Conservation (phyloP, 2,329 filamentous ascomycete genomes). For the Calonectria pseudoturangicola region DNA sequence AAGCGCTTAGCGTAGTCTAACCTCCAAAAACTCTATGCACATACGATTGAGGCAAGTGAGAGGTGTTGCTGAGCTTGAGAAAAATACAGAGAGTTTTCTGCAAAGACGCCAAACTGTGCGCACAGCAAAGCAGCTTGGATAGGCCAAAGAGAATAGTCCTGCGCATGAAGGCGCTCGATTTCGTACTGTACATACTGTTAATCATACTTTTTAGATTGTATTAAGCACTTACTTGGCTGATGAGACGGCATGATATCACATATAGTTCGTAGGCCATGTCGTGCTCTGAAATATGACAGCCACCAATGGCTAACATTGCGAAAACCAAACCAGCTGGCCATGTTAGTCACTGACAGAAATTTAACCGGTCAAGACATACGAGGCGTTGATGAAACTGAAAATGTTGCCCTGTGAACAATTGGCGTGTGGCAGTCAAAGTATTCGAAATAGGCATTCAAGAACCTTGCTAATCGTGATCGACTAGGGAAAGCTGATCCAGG, state of each 20-base stretch:
- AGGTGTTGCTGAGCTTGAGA: slow-evolving; percentile 6
- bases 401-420: not conserved
- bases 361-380: not conserved
- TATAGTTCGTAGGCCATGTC: not conserved
- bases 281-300: slow-evolving; percentile 11
- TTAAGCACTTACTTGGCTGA: not conserved
- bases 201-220: not conserved
- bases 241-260: not conserved
- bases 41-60: not conserved
- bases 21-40: not conserved
- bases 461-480: not conserved
- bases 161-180: not conserved
- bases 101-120: not conserved
- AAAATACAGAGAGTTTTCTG: not conserved
- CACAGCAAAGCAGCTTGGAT: slow-evolving; percentile 9
- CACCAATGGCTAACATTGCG: not conserved
- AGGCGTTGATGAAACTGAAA: not conserved
- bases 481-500: not conserved
- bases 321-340: not conserved
- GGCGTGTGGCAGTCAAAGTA: slow-evolving; percentile 8
- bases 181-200: not conserved
- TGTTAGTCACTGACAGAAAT: not conserved
- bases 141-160: not conserved
- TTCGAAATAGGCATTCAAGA: slow-evolving; percentile 14
- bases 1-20: not conserved